These are phyloP conservation scores for Cryptococcus amylolentus DNA, from an alignment of 1,284 basidiomycete genomes.

Conservation along the genomic window DNA sequence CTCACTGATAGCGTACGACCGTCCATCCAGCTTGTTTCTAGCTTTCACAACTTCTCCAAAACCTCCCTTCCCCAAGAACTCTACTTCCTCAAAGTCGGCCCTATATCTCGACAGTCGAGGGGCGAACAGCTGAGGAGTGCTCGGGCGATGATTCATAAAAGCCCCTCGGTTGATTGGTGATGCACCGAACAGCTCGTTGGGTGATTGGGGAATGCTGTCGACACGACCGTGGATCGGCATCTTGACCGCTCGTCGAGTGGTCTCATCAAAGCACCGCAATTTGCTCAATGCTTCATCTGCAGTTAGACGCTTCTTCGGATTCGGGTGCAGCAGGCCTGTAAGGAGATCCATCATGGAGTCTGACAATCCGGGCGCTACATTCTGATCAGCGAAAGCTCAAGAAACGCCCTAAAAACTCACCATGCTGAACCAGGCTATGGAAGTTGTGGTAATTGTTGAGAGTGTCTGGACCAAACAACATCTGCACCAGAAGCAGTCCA, in stretches of 20 bases:
- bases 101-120: constrained; percentile 42
- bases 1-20: constrained; percentile 48
- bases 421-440: constrained; percentile 35
- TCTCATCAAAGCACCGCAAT: constrained; percentile 29
- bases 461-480: constrained; percentile 40
- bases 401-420: constrained; percentile 14
- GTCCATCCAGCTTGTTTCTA: constrained; percentile 64
- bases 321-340: constrained; percentile 35
- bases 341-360: constrained; percentile 34
- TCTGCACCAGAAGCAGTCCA: constrained; percentile 41
- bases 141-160: constrained; percentile 25
- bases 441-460: constrained; percentile 39
- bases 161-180: constrained; percentile 24
- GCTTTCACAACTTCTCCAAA: constrained; percentile 95
- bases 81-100: constrained; percentile 50
- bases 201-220: constrained; percentile 8
- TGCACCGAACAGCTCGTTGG: constrained; percentile 24
- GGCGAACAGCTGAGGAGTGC: constrained; percentile 10
- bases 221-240: constrained; percentile 4
- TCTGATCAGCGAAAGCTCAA: not conserved
- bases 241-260: constrained; percentile 15
- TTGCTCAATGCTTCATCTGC: constrained; percentile 40
- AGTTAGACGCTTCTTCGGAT: constrained; percentile 40
- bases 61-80: constrained; percentile 69
- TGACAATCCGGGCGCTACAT: constrained; percentile 25